Evolutionary conservation across 805 yeast genomes (phyloP).

Genomic region (Grigorovia humatica): DNA sequence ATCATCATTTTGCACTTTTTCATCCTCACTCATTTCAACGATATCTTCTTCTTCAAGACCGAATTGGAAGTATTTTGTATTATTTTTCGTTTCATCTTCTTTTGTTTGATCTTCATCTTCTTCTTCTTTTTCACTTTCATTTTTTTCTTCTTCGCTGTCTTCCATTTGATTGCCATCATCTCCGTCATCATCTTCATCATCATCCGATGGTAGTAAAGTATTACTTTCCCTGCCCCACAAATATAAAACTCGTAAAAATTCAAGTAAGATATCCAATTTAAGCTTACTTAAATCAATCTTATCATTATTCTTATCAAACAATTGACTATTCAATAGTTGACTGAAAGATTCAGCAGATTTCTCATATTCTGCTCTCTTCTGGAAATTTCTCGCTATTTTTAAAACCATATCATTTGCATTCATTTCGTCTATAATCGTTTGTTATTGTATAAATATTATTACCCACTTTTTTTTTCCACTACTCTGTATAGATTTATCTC

Average conservation of each 20-base stretch:
- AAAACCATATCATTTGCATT: neutral
- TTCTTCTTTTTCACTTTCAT: conserved; percentile 20
- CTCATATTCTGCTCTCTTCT: neutral
- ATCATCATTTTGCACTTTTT: conserved; percentile 4
- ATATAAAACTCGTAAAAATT: conserved; percentile 3
- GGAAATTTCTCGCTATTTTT: neutral
- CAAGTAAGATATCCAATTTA: conserved; percentile 1
- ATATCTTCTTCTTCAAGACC: conserved; percentile 19
- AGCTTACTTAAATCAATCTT: neutral
- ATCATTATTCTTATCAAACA: neutral
- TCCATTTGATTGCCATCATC: conserved; percentile 5
- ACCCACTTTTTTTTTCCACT: neutral
- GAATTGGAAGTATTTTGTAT: conserved; percentile 15
- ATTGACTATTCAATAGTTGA: neutral
- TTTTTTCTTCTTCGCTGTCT: conserved; percentile 17
- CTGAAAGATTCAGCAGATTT: neutral
- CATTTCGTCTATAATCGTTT: neutral
- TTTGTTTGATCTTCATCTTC: conserved; percentile 28
- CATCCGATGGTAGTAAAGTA: conserved; percentile 6
- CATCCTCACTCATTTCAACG: conserved; percentile 4
- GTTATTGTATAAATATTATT: neutral
- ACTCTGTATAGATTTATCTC: too few relatives aligned
- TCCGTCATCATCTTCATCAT: conserved; percentile 7
- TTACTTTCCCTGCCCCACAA: conserved; percentile 5
- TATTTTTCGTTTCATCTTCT: conserved; percentile 39